Conservation (phyloP, 305 asterid species). For the Solanum hybrid region DNA sequence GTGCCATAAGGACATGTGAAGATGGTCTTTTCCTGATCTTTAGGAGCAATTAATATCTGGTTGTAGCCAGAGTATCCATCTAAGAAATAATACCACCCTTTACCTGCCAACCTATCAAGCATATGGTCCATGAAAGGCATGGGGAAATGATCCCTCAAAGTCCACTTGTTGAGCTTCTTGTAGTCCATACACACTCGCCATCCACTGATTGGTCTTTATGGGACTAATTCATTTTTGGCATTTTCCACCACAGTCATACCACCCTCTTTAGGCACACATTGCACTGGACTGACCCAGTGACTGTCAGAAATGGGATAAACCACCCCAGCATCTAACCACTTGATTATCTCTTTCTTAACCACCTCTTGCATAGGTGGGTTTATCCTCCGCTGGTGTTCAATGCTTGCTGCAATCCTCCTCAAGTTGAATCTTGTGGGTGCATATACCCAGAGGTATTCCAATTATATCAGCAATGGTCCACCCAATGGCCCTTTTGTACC, state of each 20-base stretch:
- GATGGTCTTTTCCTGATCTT: not conserved
- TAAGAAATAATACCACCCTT: not conserved
- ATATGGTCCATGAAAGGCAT: not conserved
- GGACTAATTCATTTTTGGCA: too few relatives aligned
- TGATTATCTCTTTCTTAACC: not conserved
- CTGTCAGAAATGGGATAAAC: not conserved
- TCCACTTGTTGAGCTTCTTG: not conserved
- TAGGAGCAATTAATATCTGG: not conserved
- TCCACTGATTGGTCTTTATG: not conserved
- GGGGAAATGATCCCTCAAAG: not conserved
- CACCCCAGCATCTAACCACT: not conserved
- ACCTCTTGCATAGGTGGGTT: too few relatives aligned
- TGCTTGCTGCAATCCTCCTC: too few relatives aligned
- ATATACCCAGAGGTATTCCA: too few relatives aligned
- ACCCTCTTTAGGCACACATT: not conserved
- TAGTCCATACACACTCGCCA: not conserved
- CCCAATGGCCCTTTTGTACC: not conserved
- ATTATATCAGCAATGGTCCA: too few relatives aligned
- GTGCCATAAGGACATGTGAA: not conserved
- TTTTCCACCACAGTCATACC: not conserved
- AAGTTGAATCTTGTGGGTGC: too few relatives aligned
- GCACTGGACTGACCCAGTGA: not conserved
- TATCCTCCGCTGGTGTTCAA: too few relatives aligned
- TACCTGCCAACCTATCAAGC: not conserved
- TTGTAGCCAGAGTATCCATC: not conserved